Base-by-base conservation (phyloP, 225 moss, liverwort and hornwort genomes). In the Neckera pumila region DNA sequence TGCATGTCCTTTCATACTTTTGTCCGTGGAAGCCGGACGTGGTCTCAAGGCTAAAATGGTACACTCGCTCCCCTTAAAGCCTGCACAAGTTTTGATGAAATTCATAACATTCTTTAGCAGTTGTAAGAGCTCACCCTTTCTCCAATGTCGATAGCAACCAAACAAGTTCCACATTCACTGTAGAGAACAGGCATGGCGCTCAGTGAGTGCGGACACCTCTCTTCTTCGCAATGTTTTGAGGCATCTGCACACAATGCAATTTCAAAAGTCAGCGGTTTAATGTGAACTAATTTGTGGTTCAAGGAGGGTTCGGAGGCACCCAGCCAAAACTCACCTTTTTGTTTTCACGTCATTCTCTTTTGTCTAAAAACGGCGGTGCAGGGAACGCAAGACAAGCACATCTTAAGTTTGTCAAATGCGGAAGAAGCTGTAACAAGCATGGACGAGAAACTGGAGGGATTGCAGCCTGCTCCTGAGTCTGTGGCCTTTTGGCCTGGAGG, bases 311-410 rank as follows among this genome's bases (percentile, higher is more conserved):
- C n/a, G 62, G 45, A 57, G 64, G 38, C 19, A 36, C 16, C 8
- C 45, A 36, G 47, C 3, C 14, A 45, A 60, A 38, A 15, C 54
- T 78, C 47, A 61, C 70, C 82, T 57, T 31, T 59, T 59, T 49
- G 31, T 25, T 73, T 51, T 36, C 54, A 16, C 30, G 15, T 78
- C 76, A 72, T 45, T 76, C 18, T 87, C 79, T 53, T 36, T 53
- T 82, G 66, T 65, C 64, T 67, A 59, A 71, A 61, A 70, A 72
- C 51, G 78, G 74, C 59, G 72, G 49, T 82, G 75, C 85, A 94
- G 89, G 92, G 59, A 87, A 86, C 76, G 86, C 83, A 92, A 85
- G 93, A 86, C 54, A 91, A 90, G 88, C 90, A 86, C 58, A 54
- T 89, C 54, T 67, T 86, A 77, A 60, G 43, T 60, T 87, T 81